Conservation (phyloP, 1,139 yeast species). For the Candida sp. region DNA sequence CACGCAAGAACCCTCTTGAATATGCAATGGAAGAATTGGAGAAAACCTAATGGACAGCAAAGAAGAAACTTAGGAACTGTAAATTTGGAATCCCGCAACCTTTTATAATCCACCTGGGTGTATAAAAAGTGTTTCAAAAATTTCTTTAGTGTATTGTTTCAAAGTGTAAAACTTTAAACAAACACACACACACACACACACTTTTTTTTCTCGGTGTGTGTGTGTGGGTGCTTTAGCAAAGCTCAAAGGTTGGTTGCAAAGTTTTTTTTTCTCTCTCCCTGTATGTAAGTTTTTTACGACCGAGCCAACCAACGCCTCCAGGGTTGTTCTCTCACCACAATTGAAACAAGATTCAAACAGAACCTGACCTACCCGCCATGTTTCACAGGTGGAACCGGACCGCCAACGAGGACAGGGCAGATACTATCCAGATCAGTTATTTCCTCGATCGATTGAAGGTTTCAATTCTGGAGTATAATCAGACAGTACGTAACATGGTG, state of each 20-base stretch:
- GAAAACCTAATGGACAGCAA: background rate
- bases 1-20: background rate
- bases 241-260: background rate
- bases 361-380: background rate
- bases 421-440: conserved; percentile 9
- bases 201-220: background rate
- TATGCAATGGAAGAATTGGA: background rate
- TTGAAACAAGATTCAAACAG: conserved; percentile 2
- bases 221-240: background rate
- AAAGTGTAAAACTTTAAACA: background rate
- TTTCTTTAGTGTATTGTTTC: background rate
- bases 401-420: background rate
- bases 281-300: conserved; percentile 1
- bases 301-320: background rate
- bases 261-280: background rate
- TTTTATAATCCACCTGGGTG: background rate
- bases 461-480: conserved; percentile 6
- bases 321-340: no score
- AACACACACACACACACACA: background rate
- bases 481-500: conserved; percentile 7
- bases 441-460: conserved; percentile 9
- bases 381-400: background rate
- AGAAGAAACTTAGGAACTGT: background rate
- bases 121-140: background rate
- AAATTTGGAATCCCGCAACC: background rate